Evolutionary conservation across 108 stramenopile genomes (phyloP).

Genomic region (Bacterosira constricta): DNA sequence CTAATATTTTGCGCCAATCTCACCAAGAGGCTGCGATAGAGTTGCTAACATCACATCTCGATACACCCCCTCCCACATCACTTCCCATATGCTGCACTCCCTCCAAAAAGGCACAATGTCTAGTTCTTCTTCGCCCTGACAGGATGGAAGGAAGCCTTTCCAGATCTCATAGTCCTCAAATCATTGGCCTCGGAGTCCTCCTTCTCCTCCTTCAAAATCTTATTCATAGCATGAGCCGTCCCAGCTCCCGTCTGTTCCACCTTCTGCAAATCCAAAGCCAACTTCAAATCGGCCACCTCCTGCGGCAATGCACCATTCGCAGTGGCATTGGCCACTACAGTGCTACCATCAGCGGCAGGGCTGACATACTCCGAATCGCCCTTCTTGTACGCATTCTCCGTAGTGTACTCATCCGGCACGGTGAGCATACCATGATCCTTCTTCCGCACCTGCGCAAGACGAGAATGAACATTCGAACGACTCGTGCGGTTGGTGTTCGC

Average conservation of each 20-base stretch:
- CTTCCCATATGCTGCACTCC: no score
- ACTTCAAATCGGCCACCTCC: constrained; percentile 72
- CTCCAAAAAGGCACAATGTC: no score
- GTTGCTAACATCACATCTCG: no score
- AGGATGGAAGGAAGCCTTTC: constrained; percentile 51
- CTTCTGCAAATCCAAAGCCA: constrained; percentile 88
- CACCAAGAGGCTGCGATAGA: no score
- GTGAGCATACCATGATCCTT: constrained; percentile 87
- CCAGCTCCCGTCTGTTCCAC: constrained; percentile 88
- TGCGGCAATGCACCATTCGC: constrained; percentile 66
- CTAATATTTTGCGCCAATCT: no score
- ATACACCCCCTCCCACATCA: no score
- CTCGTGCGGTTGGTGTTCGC: constrained; percentile 79
- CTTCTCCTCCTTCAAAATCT: constrained; percentile 78
- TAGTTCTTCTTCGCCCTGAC: constrained; percentile 47
- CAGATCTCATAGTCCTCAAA: constrained; percentile 50
- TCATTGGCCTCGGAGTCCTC: constrained; percentile 53
- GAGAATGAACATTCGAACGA: constrained; percentile 71
- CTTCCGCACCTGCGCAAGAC: constrained; percentile 78
- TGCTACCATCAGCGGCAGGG: constrained; percentile 31
- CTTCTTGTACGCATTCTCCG: constrained; percentile 83
- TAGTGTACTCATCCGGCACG: constrained; percentile 86
- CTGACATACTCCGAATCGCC: constrained; percentile 42
- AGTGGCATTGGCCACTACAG: constrained; percentile 39
- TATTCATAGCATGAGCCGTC: constrained; percentile 74